Conservation (phyloP, 176 grass and related monocot genomes). For the Oryza coarctata region DNA sequence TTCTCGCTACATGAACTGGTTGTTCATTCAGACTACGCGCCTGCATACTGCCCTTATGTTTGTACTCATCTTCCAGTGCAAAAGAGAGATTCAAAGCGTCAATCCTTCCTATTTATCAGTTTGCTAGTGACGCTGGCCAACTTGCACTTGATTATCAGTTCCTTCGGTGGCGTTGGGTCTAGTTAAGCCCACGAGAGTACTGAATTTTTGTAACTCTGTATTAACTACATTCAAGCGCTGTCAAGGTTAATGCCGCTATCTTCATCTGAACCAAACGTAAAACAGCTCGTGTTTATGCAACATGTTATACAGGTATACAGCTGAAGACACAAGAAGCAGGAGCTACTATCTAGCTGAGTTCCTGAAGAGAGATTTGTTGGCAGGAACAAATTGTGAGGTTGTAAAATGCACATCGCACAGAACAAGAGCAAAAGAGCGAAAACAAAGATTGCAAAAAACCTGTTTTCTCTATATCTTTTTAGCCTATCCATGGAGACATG, state of each 20-base stretch:
- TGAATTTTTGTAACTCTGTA: background rate
- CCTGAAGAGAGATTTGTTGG: background rate
- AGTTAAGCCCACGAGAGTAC: background rate
- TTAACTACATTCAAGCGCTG: background rate
- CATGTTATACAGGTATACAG: background rate
- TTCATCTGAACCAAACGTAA: background rate
- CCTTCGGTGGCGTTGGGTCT: background rate
- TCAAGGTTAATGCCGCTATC: no score
- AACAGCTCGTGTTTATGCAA: background rate
- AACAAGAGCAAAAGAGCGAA: background rate
- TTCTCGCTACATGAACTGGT: background rate
- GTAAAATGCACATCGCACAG: background rate
- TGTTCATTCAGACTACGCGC: background rate
- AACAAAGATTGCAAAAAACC: background rate
- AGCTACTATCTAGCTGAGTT: no score
- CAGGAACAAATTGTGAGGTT: background rate
- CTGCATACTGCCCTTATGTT: background rate
- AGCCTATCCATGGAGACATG: background rate
- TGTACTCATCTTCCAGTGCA: background rate
- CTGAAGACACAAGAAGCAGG: no score
- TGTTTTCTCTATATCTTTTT: slow-evolving; percentile 4
- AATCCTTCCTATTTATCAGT: background rate
- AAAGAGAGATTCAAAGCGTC: background rate
- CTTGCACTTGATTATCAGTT: background rate
- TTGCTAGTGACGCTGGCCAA: background rate